Evolutionary conservation across 148 eudicot genomes (phyloP).

Genomic region (Gaultheria prostrata): DNA sequence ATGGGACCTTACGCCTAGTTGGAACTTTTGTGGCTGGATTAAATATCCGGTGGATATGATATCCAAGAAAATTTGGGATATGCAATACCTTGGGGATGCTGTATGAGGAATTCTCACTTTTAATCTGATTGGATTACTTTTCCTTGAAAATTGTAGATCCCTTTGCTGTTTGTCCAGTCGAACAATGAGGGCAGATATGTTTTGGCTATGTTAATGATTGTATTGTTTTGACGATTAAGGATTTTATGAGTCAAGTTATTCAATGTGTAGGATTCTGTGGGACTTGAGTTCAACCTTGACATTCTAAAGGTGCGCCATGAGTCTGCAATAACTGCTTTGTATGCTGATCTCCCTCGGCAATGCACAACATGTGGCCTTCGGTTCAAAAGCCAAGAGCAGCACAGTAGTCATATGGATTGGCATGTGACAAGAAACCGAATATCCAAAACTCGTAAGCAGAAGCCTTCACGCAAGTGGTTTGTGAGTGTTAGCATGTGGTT

Average conservation of each 20-base stretch:
- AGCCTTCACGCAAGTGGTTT: slow-evolving; percentile 95
- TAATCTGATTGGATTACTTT: not conserved
- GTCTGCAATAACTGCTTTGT: slow-evolving; percentile 63
- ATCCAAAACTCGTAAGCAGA: slow-evolving; percentile 79
- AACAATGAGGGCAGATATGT: not conserved
- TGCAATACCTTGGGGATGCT: not conserved
- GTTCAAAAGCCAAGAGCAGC: slow-evolving; percentile 86
- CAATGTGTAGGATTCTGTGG: slow-evolving; percentile 62
- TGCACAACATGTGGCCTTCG: slow-evolving; percentile 93
- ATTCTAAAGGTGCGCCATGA: slow-evolving; percentile 80
- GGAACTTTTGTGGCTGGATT: not conserved
- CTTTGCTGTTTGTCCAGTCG: not conserved
- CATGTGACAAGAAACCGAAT: slow-evolving; percentile 85
- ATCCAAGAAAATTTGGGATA: not conserved
- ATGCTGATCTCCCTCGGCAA: slow-evolving; percentile 84
- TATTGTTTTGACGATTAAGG: not conserved
- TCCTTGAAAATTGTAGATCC: not conserved
- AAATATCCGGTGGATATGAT: not conserved
- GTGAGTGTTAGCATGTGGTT: slow-evolving; percentile 87
- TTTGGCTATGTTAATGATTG: not conserved
- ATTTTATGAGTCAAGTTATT: slow-evolving; percentile 2
- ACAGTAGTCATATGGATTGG: slow-evolving; percentile 99
- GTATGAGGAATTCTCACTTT: not conserved
- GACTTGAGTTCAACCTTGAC: slow-evolving; percentile 80
- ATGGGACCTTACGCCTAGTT: not conserved